Evolutionary conservation across 1,284 basidiomycete species (phyloP), one percentile per base, ranked within the genome.

Genomic region (Fomitopsis schrenkii): DNA sequence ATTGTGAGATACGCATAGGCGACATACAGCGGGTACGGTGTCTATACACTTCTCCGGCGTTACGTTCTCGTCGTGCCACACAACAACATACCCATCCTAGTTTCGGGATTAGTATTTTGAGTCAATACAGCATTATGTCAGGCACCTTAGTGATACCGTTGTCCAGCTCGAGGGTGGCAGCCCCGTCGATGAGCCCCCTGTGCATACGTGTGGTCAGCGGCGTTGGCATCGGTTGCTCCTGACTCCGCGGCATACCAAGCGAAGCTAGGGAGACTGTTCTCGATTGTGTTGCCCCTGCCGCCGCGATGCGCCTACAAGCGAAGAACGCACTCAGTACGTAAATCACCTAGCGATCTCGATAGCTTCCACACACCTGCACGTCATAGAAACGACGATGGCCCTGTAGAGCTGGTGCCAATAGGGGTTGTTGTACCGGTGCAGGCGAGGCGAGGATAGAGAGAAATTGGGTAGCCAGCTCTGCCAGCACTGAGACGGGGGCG

Each of bases 31-130:
- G 42, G 90, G 86, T 12, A 64, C 67, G 1, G 89, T 91, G 70
- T 93, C 90, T 42, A 71, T 68, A 71, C 90, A 92, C 71, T 91
- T 93, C 42, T 77, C 76, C 2, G 81, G 65, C 1, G 75, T 72
- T 65, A 92, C 87, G 56, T 79, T 77, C 71, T 87, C 85, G 71
- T 93, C 91, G 68, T 93, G 91, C 88, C 89, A 93, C 3, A 93
- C 88, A 45, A 93, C 78, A 10, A 89, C 85, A 50, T 83, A 80
- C 14, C 87, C 88, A 70, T 93, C 90, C 85, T 90, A 59, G 30
- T 17, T 50, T 41, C 62, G 45, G 58, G 48, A 19, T 52, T n/a
- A 15, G 46, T 30, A 46, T 1, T 2, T 19, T 14, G 12, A 0
- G 33, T 28, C 35, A 19, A 10, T 38, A 14, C 3, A 50, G 7